A percentile compares a stretch with the other conserved stretches of the same genome.
phyloP scores from a whole-genome alignment of 257 asterid genomes.

The Petunia axillaris region DNA sequence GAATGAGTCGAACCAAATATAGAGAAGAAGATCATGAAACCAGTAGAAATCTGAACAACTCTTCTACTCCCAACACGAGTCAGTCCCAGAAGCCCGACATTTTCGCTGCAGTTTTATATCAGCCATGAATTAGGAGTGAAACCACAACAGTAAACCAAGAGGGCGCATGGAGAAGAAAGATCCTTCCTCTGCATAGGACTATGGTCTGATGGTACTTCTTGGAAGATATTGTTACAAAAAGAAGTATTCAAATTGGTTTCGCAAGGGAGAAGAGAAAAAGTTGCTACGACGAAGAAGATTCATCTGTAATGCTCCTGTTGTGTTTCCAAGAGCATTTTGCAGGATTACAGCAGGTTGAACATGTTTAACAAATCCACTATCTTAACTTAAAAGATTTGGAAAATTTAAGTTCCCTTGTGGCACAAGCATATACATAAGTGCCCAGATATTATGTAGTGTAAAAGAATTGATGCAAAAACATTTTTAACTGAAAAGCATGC shows the following conservation, averaged over 20 bases:
- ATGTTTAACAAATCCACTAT: too few species aligned
- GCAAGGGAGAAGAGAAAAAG: background rate
- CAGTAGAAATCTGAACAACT: slow-evolving; percentile 89
- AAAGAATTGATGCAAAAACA: background rate
- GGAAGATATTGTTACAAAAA: background rate
- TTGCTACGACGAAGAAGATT: background rate
- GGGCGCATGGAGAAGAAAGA: background rate
- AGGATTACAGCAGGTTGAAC: too few species aligned
- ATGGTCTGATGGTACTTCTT: background rate
- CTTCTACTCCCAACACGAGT: slow-evolving; percentile 99
- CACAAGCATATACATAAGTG: background rate
- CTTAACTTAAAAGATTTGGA: too few species aligned
- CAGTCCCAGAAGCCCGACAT: slow-evolving; percentile 95
- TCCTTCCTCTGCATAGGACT: background rate
- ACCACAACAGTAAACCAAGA: background rate
- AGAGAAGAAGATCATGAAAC: slow-evolving; percentile 96
- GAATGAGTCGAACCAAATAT: slow-evolving; percentile 68
- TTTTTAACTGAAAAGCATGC: background rate
- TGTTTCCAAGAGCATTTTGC: too few species aligned
- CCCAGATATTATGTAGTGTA: background rate
- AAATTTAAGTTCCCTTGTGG: background rate
- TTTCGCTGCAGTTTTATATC: slow-evolving; percentile 61
- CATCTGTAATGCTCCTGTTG: too few species aligned
- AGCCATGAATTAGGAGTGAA: background rate
- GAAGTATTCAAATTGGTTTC: background rate